Percentiles rank a stretch among this genome's conserved stretches.
Evolutionary conservation across 768 basidiomycete species (phyloP).

Genomic region (Cystobasidium onofrii): DNA sequence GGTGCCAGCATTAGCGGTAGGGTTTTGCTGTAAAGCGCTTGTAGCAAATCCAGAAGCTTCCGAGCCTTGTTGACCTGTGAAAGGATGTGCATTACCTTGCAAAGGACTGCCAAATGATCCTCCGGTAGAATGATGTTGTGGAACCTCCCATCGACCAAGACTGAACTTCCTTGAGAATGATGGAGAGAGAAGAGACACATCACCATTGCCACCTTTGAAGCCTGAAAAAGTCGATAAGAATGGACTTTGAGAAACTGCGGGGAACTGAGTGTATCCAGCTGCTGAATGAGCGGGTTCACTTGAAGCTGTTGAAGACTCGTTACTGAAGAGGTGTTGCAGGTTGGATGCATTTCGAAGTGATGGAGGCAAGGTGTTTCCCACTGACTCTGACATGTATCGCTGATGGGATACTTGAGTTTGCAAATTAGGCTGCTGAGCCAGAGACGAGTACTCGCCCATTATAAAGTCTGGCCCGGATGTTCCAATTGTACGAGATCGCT

Average conservation of each 20-base stretch:
- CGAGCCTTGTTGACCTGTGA: not conserved
- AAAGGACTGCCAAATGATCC: not conserved
- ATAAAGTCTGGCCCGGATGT: not conserved
- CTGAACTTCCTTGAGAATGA: constrained; percentile 32
- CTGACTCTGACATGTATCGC: not conserved
- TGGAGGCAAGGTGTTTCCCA: not conserved
- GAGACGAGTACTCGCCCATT: not conserved
- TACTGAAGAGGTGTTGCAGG: constrained; percentile 11
- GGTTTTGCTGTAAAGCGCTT: not conserved
- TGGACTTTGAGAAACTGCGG: not conserved
- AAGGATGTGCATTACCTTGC: not conserved
- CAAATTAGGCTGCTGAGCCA: not conserved
- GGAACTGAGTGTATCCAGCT: not conserved
- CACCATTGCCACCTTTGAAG: constrained; percentile 7
- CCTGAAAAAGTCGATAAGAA: not conserved
- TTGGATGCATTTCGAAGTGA: constrained; percentile 2
- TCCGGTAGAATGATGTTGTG: not conserved
- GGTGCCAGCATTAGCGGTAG: not conserved
- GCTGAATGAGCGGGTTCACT: not conserved
- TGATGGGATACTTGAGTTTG: not conserved
- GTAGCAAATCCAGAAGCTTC: not conserved
- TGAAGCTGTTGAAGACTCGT: not conserved
- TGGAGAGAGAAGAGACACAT: constrained; percentile 13
- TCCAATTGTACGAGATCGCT: not conserved
- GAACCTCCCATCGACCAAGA: constrained; percentile 33